Evolutionary conservation across 495 filamentous ascomycete genomes (phyloP), one percentile per base, ranked within the genome.

Genomic region (Trypethelium eluteriae): DNA sequence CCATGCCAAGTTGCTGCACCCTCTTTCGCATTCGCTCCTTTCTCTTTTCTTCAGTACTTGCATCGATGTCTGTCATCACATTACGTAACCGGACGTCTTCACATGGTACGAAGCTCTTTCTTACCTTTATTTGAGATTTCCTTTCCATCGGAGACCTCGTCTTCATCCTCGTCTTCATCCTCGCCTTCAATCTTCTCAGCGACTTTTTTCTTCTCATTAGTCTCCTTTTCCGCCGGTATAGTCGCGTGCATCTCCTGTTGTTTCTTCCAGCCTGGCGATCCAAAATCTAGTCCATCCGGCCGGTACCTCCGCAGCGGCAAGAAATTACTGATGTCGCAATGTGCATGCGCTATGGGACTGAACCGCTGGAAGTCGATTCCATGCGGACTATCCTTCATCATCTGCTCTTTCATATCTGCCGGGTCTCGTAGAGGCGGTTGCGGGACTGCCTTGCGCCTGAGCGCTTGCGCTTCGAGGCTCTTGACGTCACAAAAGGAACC

Each of bases 91-190:
- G 49, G 5, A 16, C 11, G 11, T 53, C 49, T 5, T 14, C 12
- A 11, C 11, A 53, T 53, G 12, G 11, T 14, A 53, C 11, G 12
- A 53, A 11, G n/a, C 12, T 53, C 16, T 53, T 53, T 16, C n/a
- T 53, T 18, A 53, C 49, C 49, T 53, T 53, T 53, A 2, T 53
- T 18, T 25, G 18, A 14, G n/a, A n/a, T 14, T 25, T 53, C 11
- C 5, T 53, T 25, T 25, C 49, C 49, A 25, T 53, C 18, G 11
- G 49, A 53, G 0, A n/a, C 49, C n/a, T 53, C 18, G 49, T 25
- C 49, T 53, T 53, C 16, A n/a, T 53, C 49, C n/a, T 53, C 18
- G 49, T 25, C 49, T 53, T 53, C 16, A n/a, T 53, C 49, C 18
- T 9, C 11, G 12, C 5, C 49, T 53, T 53, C 18, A 5, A 5